Evolutionary conservation across 306 rosid genomes (phyloP).

Genomic region (Acmispon strigosus): DNA sequence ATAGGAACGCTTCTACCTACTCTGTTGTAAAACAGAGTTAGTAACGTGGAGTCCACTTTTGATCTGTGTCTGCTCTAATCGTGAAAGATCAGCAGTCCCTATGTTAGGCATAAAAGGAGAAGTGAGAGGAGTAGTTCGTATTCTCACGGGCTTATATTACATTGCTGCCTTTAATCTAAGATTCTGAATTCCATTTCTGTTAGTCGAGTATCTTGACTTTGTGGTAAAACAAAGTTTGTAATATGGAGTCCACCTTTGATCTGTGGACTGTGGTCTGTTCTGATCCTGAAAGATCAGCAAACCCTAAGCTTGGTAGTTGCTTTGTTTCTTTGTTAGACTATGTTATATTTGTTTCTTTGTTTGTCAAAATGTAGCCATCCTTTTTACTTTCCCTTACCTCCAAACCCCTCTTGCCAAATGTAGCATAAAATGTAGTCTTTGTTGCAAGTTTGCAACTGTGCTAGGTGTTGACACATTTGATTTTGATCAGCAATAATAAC

Average conservation of each 20-base stretch:
- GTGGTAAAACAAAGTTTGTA: neutral
- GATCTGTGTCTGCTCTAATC: neutral
- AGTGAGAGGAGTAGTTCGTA: neutral
- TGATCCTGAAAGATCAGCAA: neutral
- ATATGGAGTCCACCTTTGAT: neutral
- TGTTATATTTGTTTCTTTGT: no score
- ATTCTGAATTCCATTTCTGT: neutral
- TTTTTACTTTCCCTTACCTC: neutral
- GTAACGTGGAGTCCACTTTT: neutral
- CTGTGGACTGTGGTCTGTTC: neutral
- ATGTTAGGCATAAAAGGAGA: neutral
- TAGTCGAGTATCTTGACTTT: neutral
- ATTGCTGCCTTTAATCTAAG: neutral
- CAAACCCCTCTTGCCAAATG: neutral
- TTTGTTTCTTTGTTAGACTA: neutral
- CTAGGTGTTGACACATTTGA: neutral
- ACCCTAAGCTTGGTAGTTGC: conserved; percentile 1
- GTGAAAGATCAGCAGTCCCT: neutral
- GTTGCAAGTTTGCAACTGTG: neutral
- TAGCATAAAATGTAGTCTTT: neutral
- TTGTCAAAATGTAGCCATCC: neutral
- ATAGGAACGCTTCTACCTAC: neutral
- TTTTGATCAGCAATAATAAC: neutral
- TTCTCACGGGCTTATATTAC: neutral
- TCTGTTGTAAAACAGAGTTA: neutral